A percentile compares a stretch with the other conserved stretches of the same genome.
Conservation (phyloP, 306 rosid genomes). For the Malus sylvestris region DNA sequence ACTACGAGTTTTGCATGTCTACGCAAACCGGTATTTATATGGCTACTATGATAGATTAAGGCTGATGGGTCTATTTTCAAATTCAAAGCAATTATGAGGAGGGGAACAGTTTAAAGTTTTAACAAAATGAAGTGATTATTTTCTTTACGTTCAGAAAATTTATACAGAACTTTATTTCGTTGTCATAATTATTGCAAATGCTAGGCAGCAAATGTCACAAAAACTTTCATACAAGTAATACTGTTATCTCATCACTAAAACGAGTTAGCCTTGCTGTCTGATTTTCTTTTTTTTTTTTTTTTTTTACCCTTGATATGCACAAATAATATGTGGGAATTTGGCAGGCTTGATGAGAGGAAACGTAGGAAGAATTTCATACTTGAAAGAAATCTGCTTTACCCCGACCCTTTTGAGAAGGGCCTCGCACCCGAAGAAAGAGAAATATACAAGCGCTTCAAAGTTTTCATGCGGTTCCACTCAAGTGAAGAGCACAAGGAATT, state of each 20-base stretch:
- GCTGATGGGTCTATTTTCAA: not conserved
- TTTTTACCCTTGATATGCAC: not conserved
- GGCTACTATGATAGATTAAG: not conserved
- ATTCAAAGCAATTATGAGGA: not conserved
- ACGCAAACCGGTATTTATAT: constrained; percentile 52
- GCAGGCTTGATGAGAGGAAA: constrained; percentile 89
- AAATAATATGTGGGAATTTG: constrained; percentile 20
- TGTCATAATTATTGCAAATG: not conserved
- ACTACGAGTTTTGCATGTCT: constrained; percentile 60
- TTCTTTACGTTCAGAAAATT: not conserved
- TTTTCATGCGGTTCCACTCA: constrained; percentile 78
- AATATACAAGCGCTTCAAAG: constrained; percentile 55
- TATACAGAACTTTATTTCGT: not conserved
- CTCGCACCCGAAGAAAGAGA: constrained; percentile 64
- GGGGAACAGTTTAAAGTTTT: not conserved
- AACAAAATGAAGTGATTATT: no score
- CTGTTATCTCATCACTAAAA: not conserved
- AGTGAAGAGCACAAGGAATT: constrained; percentile 62
- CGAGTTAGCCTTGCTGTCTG: not conserved
- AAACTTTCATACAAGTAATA: not conserved
- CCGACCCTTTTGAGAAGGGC: constrained; percentile 58
- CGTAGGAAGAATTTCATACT: constrained; percentile 66
- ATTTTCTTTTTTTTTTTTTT: not conserved
- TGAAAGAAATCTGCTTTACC: constrained; percentile 71
- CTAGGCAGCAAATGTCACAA: not conserved